Evolutionary conservation across 148 eudicot genomes (phyloP).

Genomic region (Heliosperma pusillum): DNA sequence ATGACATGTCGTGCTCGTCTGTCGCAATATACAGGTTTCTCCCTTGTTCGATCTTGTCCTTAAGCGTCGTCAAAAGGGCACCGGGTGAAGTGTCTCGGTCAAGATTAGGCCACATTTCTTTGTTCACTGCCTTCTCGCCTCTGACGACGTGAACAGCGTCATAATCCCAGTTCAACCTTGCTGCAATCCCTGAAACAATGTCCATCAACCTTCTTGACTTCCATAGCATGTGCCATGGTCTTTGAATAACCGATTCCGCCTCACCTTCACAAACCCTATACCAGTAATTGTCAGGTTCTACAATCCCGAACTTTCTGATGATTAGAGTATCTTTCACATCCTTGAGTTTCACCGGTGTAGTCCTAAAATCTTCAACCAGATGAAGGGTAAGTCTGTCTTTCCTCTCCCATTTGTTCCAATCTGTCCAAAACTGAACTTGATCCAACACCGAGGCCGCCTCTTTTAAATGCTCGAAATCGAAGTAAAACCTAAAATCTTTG

Average conservation of each 20-base stretch:
- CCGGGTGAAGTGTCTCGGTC: conserved; percentile 80
- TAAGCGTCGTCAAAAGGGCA: conserved; percentile 50
- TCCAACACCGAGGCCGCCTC: conserved; percentile 84
- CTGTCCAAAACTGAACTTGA: conserved; percentile 67
- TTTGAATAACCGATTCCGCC: conserved; percentile 66
- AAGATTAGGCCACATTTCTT: conserved; percentile 81
- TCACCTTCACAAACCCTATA: conserved; percentile 96
- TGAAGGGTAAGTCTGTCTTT: conserved; percentile 47
- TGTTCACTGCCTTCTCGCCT: conserved; percentile 80
- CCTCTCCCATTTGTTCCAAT: conserved; percentile 78
- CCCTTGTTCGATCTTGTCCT: conserved; percentile 69
- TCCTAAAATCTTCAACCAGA: conserved; percentile 72
- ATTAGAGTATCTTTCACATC: conserved; percentile 58
- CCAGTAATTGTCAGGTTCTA: conserved; percentile 97
- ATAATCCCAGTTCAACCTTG: conserved; percentile 85
- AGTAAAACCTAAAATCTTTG: conserved; percentile 88
- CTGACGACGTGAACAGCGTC: conserved; percentile 82
- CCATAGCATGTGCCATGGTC: conserved; percentile 95
- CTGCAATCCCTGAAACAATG: conserved; percentile 69
- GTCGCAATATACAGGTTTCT: conserved; percentile 79
- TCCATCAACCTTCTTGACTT: conserved; percentile 86
- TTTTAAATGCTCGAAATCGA: conserved; percentile 90
- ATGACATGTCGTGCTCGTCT: conserved; percentile 57
- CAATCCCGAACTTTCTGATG: conserved; percentile 78
- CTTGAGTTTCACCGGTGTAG: conserved; percentile 69